Evolutionary conservation across 2,329 filamentous ascomycete genomes (phyloP), one percentile per base, ranked within the genome.

Genomic region (Cryphonectria nitschkei): DNA sequence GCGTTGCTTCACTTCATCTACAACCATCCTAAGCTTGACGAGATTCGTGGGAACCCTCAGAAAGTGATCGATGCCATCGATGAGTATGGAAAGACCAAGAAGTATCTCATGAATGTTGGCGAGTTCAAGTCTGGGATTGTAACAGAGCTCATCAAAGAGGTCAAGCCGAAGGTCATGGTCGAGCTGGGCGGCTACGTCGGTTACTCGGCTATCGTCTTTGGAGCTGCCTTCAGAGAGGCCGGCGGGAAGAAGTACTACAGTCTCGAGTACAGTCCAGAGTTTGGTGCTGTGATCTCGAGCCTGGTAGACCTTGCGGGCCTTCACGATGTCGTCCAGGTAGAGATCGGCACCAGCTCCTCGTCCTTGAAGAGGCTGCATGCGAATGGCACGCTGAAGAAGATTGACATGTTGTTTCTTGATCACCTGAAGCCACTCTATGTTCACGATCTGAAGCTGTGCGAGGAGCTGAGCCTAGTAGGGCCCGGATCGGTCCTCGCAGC

Each of bases 181-280:
- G 93, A 97, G 78, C 85, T 96, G 0, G 93, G 93, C 63, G 91
- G 92, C 65, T 96, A 95, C 79, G 86, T 94, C 29, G 93, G 93
- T 58, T 96, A 96, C 82, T 95, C 93, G 0, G 90, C 90, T 71
- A 89, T 96, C 71, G 84, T 94, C 1, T 95, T 95, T 76, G 92
- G 88, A 61, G 85, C 89, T 50, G 90, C 90, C 0, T 82, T 93
- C 22, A 87, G 87, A 70, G 70, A 86, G 65, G 86, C 86, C 3
- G 91, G 90, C 14, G 92, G 91, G 3, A 84, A 86, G 74, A 82
- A 83, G 34, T 95, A 94, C 81, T 90, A 87, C 78, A 92, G 89
- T 75, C 82, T 96, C 6, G 93, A 96, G 78, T 84, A 88, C 75
- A 93, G 91, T 75, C 89, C 92, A 0, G 90, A 91, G 74, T 95